Evolutionary conservation across 2,329 filamentous ascomycete genomes (phyloP).

Genomic region (Alternaria ethzedia): DNA sequence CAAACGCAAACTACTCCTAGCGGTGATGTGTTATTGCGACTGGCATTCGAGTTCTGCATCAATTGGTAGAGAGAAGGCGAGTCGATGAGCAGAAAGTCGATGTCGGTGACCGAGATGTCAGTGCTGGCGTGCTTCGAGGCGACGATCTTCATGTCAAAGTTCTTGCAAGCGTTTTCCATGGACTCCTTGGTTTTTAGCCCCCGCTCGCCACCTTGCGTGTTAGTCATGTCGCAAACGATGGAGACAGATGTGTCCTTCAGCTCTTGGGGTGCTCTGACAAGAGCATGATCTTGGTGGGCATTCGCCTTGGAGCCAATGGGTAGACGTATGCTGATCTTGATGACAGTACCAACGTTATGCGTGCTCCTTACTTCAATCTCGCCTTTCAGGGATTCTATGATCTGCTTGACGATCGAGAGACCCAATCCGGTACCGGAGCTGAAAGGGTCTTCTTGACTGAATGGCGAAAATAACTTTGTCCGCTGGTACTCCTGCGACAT

Average conservation of each 20-base stretch:
- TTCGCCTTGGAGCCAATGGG: constrained; percentile 21
- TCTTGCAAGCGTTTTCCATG: constrained; percentile 31
- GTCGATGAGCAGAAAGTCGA: constrained; percentile 38
- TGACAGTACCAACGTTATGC: constrained; percentile 33
- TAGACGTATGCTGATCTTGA: constrained; percentile 32
- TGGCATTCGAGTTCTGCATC: constrained; percentile 20
- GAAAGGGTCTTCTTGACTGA: constrained; percentile 46
- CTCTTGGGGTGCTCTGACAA: constrained; percentile 20
- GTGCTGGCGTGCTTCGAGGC: constrained; percentile 13
- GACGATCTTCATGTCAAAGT: constrained; percentile 30
- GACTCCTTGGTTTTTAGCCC: constrained; percentile 34
- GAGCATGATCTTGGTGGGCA: constrained; percentile 15
- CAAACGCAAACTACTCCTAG: constrained; percentile 37
- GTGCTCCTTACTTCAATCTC: constrained; percentile 42
- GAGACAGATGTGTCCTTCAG: constrained; percentile 27
- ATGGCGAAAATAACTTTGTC: constrained; percentile 41
- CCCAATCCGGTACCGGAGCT: constrained; percentile 44
- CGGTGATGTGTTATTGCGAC: constrained; percentile 20
- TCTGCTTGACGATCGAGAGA: constrained; percentile 45
- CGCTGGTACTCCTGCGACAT: constrained; percentile 45
- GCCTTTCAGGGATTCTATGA: constrained; percentile 41
- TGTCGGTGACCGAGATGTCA: constrained; percentile 15
- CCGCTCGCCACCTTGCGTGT: constrained; percentile 27
- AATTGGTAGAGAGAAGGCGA: constrained; percentile 30
- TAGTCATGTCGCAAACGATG: constrained; percentile 28